phyloP scores from a whole-genome alignment of 1,284 basidiomycete genomes.

The Apiotrichum domesticum region DNA sequence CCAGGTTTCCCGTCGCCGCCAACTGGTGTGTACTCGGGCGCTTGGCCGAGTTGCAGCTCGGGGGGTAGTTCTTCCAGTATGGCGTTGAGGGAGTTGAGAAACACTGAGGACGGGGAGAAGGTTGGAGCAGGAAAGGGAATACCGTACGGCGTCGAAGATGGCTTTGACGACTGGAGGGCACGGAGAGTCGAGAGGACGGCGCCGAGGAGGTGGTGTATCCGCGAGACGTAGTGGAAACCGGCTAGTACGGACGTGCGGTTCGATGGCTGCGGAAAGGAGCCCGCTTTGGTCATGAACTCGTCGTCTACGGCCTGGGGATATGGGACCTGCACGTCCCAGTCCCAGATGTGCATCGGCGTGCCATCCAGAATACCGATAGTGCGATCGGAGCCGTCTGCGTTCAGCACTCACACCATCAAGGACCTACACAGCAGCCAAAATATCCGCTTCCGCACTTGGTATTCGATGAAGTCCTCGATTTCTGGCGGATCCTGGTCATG shows the following conservation, averaged over 20 bases:
- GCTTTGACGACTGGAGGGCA: neutral
- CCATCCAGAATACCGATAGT: conserved; percentile 24
- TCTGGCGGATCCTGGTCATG: conserved; percentile 18
- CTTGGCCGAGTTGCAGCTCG: conserved; percentile 5
- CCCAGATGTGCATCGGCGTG: conserved; percentile 20
- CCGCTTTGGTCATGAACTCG: conserved; percentile 27
- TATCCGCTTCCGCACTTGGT: conserved; percentile 24
- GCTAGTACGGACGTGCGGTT: conserved; percentile 22
- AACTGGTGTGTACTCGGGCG: neutral
- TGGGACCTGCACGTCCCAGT: conserved; percentile 22
- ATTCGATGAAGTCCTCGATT: conserved; percentile 20
- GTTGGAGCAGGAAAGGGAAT: conserved; percentile 1
- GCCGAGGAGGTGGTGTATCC: conserved; percentile 26
- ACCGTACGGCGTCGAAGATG: neutral
- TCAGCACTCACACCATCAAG: neutral
- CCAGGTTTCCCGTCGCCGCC: too few relatives aligned
- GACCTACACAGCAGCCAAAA: conserved; percentile 32
- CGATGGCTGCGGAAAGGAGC: conserved; percentile 22
- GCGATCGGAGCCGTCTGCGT: conserved; percentile 25
- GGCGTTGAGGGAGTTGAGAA: conserved; percentile 15
- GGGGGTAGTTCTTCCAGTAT: conserved; percentile 18
- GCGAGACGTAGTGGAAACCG: conserved; percentile 28
- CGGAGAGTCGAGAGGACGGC: conserved; percentile 6
- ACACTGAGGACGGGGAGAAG: conserved; percentile 8
- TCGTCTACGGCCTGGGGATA: conserved; percentile 28